Conservation (phyloP, 331 rosid species). For the Prunus yedoensis region DNA sequence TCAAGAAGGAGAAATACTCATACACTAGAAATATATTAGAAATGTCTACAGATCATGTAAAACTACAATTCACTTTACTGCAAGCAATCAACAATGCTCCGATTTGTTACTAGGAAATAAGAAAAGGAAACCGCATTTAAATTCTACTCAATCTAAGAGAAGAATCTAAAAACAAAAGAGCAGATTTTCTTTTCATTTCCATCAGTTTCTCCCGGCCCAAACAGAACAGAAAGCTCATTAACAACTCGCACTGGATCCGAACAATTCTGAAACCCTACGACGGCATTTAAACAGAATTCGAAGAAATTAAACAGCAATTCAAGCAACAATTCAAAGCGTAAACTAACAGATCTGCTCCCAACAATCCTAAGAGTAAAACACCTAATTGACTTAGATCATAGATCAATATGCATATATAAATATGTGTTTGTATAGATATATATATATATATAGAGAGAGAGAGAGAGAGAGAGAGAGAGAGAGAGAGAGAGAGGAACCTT, state of each 20-base stretch:
- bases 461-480: not conserved
- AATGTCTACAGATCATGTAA: not conserved
- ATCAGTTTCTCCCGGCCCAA: slow-evolving; percentile 7
- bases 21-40: not conserved
- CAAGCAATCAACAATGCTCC: slow-evolving; percentile 13
- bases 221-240: not conserved
- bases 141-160: not conserved
- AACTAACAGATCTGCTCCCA: slow-evolving; percentile 38
- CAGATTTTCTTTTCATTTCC: slow-evolving; percentile 2
- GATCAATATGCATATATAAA: slow-evolving; percentile 8
- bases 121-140: not conserved
- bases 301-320: not conserved
- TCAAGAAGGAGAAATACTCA: not conserved
- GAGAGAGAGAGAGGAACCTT: slow-evolving; percentile 50
- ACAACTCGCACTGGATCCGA: slow-evolving; percentile 5
- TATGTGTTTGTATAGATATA: not conserved
- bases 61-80: not conserved
- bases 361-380: not conserved
- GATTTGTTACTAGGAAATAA: not conserved
- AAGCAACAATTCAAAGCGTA: slow-evolving; percentile 1
- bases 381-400: slow-evolving; percentile 27
- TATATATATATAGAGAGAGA: not conserved
- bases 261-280: not conserved
- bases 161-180: not conserved
- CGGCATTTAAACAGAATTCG: not conserved